These are phyloP conservation scores for Tylopilus sp. DNA, from an alignment of 1,284 basidiomycete species.

Conservation along the genomic window DNA sequence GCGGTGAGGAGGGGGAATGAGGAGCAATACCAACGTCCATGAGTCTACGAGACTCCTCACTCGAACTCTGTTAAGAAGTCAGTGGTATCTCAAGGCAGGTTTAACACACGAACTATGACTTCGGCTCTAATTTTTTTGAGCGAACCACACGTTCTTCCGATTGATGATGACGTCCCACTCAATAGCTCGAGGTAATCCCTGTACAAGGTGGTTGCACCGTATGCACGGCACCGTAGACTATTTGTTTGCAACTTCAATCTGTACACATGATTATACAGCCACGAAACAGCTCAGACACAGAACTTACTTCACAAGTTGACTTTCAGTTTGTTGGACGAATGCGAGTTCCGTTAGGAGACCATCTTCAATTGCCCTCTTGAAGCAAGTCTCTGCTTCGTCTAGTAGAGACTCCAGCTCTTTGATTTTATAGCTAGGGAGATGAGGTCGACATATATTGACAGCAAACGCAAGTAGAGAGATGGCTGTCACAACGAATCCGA, in stretches of 20 bases:
- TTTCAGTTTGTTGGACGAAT: neutral
- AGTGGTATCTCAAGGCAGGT: neutral
- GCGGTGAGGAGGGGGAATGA: too few species aligned
- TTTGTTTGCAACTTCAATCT: neutral
- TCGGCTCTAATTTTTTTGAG: conserved; percentile 8
- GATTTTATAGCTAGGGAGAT: conserved; percentile 14
- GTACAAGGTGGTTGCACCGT: neutral
- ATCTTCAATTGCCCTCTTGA: conserved; percentile 8
- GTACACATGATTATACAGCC: too few species aligned
- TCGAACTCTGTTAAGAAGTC: neutral
- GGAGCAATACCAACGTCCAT: neutral
- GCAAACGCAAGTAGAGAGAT: neutral
- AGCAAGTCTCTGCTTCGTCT: conserved; percentile 2
- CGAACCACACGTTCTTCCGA: neutral
- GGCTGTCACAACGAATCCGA: neutral
- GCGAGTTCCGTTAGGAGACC: neutral
- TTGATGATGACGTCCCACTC: conserved; percentile 4
- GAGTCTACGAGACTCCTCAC: neutral
- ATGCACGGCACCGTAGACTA: neutral
- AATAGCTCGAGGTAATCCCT: conserved; percentile 6
- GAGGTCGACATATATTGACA: neutral
- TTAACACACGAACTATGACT: conserved; percentile 6
- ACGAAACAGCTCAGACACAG: too few species aligned
- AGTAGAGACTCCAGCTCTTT: conserved; percentile 6
- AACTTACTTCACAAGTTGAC: neutral